Percentiles rank a stretch among this genome's conserved stretches.
Evolutionary conservation across 1,139 yeast genomes (phyloP).

Genomic region (Saccharomyces hybrid): DNA sequence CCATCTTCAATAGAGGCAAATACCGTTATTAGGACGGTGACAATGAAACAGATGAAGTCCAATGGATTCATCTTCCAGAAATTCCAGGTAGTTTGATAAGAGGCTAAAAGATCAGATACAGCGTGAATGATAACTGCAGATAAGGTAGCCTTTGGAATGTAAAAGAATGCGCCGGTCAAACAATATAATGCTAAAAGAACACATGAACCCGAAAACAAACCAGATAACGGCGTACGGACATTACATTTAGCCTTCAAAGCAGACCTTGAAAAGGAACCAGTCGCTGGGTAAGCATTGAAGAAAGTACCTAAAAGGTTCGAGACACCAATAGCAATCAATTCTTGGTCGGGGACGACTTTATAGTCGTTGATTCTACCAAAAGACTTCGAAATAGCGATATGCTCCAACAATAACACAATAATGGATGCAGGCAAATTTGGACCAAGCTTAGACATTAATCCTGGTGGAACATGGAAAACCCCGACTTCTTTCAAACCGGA

Average conservation of each 20-base stretch:
- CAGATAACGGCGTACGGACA: slow-evolving; percentile 90
- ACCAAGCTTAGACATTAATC: slow-evolving; percentile 54
- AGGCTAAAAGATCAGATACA: slow-evolving; percentile 80
- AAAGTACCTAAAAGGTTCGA: slow-evolving; percentile 87
- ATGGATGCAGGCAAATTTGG: slow-evolving; percentile 80
- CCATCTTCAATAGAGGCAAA: slow-evolving; percentile 82
- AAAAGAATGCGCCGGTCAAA: slow-evolving; percentile 75
- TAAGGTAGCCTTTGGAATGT: slow-evolving; percentile 83
- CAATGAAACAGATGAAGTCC: slow-evolving; percentile 68
- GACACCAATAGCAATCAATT: slow-evolving; percentile 87
- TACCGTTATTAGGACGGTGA: slow-evolving; percentile 72
- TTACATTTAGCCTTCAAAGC: slow-evolving; percentile 94
- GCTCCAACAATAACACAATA: slow-evolving; percentile 77
- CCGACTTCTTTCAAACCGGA: slow-evolving; percentile 76
- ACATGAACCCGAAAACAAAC: slow-evolving; percentile 83
- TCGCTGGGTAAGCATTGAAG: slow-evolving; percentile 90
- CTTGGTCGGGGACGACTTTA: slow-evolving; percentile 88
- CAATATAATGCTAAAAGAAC: slow-evolving; percentile 81
- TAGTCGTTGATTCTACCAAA: slow-evolving; percentile 91
- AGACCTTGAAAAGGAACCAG: slow-evolving; percentile 93
- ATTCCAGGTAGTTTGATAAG: slow-evolving; percentile 61
- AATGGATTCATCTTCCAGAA: slow-evolving; percentile 73
- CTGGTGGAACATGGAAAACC: slow-evolving; percentile 58
- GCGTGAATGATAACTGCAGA: slow-evolving; percentile 90
- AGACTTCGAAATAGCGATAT: slow-evolving; percentile 87